Conservation (phyloP, 1,139 yeast species). For the Yarrowia galli region DNA sequence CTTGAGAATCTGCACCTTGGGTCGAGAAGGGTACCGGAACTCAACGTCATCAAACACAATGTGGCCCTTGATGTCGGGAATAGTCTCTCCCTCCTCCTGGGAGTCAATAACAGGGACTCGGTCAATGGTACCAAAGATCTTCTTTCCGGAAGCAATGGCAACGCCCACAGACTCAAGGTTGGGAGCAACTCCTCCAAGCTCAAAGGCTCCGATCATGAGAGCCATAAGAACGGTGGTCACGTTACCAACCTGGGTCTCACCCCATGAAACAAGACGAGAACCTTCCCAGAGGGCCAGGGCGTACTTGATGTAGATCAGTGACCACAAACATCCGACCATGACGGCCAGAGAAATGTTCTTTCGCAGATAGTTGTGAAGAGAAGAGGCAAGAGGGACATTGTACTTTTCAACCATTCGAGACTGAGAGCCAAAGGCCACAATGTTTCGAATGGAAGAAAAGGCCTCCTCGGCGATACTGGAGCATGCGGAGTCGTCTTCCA, state of each 20-base stretch:
- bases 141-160: slow-evolving; percentile 54
- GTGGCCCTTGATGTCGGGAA: slow-evolving; percentile 54
- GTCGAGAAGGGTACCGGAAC: slow-evolving; percentile 88
- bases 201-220: slow-evolving; percentile 55
- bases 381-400: slow-evolving; percentile 48
- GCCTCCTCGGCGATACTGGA: slow-evolving; percentile 56
- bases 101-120: slow-evolving; percentile 53
- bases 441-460: slow-evolving; percentile 54
- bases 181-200: slow-evolving; percentile 55
- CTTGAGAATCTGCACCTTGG: slow-evolving; percentile 71
- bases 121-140: slow-evolving; percentile 55
- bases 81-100: slow-evolving; percentile 48
- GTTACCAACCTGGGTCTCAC: slow-evolving; percentile 49
- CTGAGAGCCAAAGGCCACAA: slow-evolving; percentile 56
- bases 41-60: slow-evolving; percentile 70
- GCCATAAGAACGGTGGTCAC: slow-evolving; percentile 53
- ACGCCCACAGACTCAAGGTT: slow-evolving; percentile 52
- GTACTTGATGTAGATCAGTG: slow-evolving; percentile 50
- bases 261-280: slow-evolving; percentile 52
- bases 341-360: slow-evolving; percentile 50
- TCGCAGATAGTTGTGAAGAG: slow-evolving; percentile 47
- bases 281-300: slow-evolving; percentile 58
- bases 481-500: slow-evolving; percentile 51
- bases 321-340: slow-evolving; percentile 53
- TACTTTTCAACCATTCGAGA: slow-evolving; percentile 51